These are phyloP conservation scores for Eruca vesicaria DNA, from an alignment of 441 rosid genomes.

Conservation along the genomic window DNA sequence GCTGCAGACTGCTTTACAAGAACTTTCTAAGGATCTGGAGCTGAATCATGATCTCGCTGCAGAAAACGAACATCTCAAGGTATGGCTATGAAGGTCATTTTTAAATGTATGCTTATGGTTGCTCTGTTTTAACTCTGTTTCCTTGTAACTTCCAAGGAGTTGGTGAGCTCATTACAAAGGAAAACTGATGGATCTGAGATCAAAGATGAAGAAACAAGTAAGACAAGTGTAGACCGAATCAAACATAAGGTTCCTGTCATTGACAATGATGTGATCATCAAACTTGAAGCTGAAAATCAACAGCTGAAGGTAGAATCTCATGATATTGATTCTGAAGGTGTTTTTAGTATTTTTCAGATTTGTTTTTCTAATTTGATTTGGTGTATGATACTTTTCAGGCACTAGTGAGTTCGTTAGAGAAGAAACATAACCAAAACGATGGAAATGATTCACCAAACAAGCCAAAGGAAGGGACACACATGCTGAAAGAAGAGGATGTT, in stretches of 20 bases:
- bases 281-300: conserved; percentile 78
- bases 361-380: not conserved
- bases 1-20: conserved; percentile 67
- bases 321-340: not conserved
- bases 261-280: conserved; percentile 52
- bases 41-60: conserved; percentile 38
- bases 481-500: conserved; percentile 17
- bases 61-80: conserved; percentile 43
- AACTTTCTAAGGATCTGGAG: conserved; percentile 45
- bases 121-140: conserved; percentile 9
- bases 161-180: conserved; percentile 35
- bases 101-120: not conserved
- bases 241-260: conserved; percentile 50
- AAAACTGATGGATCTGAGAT: conserved; percentile 14
- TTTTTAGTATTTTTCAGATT: conserved; percentile 6
- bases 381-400: conserved; percentile 22
- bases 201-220: conserved; percentile 40
- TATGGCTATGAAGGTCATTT: conserved; percentile 9
- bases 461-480: conserved; percentile 13
- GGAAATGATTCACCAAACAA: conserved; percentile 13
- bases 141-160: conserved; percentile 23
- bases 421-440: not conserved
- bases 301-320: conserved; percentile 57
- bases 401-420: conserved; percentile 29
- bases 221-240: conserved; percentile 40